Evolutionary conservation across 2,329 filamentous ascomycete species (phyloP).

Genomic region (Neurospora crassa): DNA sequence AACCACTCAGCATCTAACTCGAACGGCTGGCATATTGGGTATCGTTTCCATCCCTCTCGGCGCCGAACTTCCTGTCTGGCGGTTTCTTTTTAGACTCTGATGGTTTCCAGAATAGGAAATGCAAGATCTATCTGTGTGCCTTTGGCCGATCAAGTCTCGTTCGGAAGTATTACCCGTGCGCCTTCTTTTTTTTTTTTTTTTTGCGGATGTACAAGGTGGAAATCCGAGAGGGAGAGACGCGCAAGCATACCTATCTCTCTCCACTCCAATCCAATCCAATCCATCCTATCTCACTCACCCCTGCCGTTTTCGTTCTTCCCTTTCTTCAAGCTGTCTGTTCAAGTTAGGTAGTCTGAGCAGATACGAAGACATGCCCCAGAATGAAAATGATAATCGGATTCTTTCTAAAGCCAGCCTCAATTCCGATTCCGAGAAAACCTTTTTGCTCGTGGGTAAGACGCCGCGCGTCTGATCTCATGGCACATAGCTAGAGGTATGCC

Average conservation of each 20-base stretch:
- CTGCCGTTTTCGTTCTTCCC: neutral
- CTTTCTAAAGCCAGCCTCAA: neutral
- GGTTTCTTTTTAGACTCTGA: neutral
- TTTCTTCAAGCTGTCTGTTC: neutral
- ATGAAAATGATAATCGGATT: neutral
- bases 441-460: neutral
- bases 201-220: neutral
- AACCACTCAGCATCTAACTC: neutral
- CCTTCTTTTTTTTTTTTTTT: neutral
- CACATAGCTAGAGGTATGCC: neutral
- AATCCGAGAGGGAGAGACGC: neutral
- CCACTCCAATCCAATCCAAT: neutral
- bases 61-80: neutral
- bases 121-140: neutral
- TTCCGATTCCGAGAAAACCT: neutral
- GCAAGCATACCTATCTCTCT: neutral
- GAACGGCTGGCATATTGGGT: neutral
- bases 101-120: neutral
- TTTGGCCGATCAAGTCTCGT: neutral
- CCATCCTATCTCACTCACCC: neutral
- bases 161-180: neutral
- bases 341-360: neutral
- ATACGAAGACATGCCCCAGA: neutral
- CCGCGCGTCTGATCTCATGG: neutral
- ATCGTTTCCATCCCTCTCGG: neutral